phyloP scores from a whole-genome alignment of 2,329 filamentous ascomycete species.

The Arthroderma sp. region DNA sequence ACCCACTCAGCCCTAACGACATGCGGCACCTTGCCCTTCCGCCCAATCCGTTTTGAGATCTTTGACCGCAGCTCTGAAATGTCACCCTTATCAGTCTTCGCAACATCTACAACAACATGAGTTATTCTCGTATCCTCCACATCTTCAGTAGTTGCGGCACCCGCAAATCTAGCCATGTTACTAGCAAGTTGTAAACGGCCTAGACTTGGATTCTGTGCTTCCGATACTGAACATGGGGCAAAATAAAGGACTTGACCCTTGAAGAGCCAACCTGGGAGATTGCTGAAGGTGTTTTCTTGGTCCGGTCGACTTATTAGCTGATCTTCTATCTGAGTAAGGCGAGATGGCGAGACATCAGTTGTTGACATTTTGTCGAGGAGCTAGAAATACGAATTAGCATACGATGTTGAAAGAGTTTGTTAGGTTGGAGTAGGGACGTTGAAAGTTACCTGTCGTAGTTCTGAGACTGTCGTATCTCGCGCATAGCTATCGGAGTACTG shows the following conservation, averaged over 20 bases:
- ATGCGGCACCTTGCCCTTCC: slow-evolving; percentile 45
- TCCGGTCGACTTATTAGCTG: slow-evolving; percentile 46
- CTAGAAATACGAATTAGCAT: neutral
- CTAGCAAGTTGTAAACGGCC: slow-evolving; percentile 32
- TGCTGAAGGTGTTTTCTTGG: slow-evolving; percentile 24
- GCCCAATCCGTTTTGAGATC: slow-evolving; percentile 13
- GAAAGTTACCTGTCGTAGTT: slow-evolving; percentile 39
- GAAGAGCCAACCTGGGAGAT: slow-evolving; percentile 36
- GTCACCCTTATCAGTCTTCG: slow-evolving; percentile 34
- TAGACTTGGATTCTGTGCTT: slow-evolving; percentile 4
- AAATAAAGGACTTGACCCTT: slow-evolving; percentile 34
- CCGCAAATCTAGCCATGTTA: slow-evolving; percentile 55
- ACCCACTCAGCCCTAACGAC: slow-evolving; percentile 63
- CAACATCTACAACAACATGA: slow-evolving; percentile 54
- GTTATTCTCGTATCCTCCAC: slow-evolving; percentile 47
- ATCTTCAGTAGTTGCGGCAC: slow-evolving; percentile 44
- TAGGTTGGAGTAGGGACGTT: neutral
- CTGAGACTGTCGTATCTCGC: slow-evolving; percentile 51
- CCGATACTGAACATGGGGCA: slow-evolving; percentile 12
- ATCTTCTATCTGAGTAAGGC: slow-evolving; percentile 36
- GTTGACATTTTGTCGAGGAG: neutral
- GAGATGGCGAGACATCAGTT: slow-evolving; percentile 21
- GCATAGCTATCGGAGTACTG: slow-evolving; percentile 71
- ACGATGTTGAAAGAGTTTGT: too few species aligned
- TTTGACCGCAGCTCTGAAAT: slow-evolving; percentile 20